phyloP scores from a whole-genome alignment of 768 basidiomycete genomes.

The Auriscalpium microsporum region DNA sequence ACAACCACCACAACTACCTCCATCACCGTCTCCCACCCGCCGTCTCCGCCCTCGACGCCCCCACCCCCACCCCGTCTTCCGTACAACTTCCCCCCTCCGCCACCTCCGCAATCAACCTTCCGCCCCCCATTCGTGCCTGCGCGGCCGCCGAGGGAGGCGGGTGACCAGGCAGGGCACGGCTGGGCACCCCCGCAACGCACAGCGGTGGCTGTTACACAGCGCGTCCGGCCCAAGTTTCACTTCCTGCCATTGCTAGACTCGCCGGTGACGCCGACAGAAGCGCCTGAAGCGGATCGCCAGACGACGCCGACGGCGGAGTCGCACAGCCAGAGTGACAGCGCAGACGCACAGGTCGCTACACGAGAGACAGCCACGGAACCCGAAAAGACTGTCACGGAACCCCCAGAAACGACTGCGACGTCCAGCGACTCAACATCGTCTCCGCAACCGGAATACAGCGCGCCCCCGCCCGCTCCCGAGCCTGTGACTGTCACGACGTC shows the following conservation, averaged over 20 bases:
- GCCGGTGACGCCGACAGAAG: neutral
- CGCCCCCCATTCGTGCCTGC: neutral
- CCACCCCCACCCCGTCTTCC: neutral
- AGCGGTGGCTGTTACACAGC: neutral
- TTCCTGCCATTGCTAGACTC: slow-evolving; percentile 12
- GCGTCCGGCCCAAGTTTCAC: slow-evolving; percentile 9
- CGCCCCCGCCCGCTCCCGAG: too few species aligned
- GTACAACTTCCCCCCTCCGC: neutral
- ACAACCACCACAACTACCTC: slow-evolving; percentile 8
- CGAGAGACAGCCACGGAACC: neutral
- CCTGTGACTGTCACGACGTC: neutral
- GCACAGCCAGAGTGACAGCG: too few species aligned
- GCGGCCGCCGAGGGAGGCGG: neutral
- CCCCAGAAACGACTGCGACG: neutral
- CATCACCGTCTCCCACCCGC: neutral
- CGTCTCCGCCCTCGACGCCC: neutral
- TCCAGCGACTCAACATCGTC: neutral
- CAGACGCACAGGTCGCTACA: too few species aligned
- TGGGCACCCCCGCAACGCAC: neutral
- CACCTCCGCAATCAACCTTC: neutral
- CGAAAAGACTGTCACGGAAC: neutral
- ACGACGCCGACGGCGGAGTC: neutral
- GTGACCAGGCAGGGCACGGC: neutral
- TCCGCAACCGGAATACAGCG: too few species aligned
- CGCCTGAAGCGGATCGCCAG: neutral